phyloP scores from a whole-genome alignment of 805 yeast species.

The Cyberlindnera xylosilytica region DNA sequence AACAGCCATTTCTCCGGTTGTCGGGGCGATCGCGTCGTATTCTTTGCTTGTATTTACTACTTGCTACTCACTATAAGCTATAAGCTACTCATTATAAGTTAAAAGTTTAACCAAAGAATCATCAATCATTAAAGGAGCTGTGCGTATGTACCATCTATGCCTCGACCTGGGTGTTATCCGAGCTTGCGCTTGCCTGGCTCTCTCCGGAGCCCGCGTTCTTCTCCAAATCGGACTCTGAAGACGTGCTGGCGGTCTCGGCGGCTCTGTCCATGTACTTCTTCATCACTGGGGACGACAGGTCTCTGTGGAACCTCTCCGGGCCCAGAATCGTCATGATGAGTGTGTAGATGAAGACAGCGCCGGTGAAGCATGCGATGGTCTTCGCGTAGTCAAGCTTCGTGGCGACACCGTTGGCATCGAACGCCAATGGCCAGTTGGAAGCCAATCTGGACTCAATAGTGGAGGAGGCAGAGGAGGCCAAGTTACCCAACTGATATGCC shows the following conservation, averaged over 20 bases:
- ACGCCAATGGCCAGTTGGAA: conserved; percentile 49
- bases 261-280: conserved; percentile 29
- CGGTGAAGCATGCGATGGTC: conserved; percentile 69
- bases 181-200: background rate
- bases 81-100: too few species aligned
- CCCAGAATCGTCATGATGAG: conserved; percentile 49
- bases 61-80: too few species aligned
- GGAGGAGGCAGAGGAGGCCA: conserved; percentile 67
- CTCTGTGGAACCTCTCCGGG: conserved; percentile 49
- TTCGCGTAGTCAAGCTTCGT: conserved; percentile 50
- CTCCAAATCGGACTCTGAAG: background rate
- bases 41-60: too few species aligned
- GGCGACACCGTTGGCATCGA: conserved; percentile 30
- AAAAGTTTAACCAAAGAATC: too few species aligned
- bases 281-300: conserved; percentile 31
- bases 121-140: too few species aligned
- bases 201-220: background rate
- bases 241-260: conserved; percentile 1
- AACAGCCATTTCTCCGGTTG: too few species aligned
- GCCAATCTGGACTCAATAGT: conserved; percentile 68
- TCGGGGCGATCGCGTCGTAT: too few species aligned
- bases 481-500: conserved; percentile 69
- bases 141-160: too few species aligned
- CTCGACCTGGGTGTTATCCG: background rate
- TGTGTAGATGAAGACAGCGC: conserved; percentile 57